Evolutionary conservation across 2,329 filamentous ascomycete genomes (phyloP).

Genomic region (Monilinia vaccinii-corymbosi): DNA sequence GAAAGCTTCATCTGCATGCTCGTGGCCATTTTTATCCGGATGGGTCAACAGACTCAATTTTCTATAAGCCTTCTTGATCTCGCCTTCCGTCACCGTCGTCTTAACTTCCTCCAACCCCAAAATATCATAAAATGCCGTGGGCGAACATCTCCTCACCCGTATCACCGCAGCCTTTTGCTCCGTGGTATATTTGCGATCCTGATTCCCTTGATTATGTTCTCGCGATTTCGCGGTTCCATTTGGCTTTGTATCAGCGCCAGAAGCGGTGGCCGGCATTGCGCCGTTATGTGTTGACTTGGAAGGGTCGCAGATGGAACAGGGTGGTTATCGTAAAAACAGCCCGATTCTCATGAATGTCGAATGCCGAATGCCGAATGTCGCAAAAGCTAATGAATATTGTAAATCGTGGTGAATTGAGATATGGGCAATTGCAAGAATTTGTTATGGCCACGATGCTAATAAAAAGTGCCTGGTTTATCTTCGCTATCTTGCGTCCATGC

Average conservation of each 20-base stretch:
- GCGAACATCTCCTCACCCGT: slow-evolving; percentile 72
- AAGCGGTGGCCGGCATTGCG: slow-evolving; percentile 33
- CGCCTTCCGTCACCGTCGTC: slow-evolving; percentile 61
- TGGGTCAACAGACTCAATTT: slow-evolving; percentile 92
- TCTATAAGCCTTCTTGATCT: slow-evolving; percentile 97
- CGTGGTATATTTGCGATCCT: slow-evolving; percentile 64
- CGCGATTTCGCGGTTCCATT: slow-evolving; percentile 33
- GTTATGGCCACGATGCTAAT: slow-evolving; percentile 16
- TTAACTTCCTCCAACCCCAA: slow-evolving; percentile 60
- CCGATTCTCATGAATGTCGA: neutral
- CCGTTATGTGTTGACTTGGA: neutral
- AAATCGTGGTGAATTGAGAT: neutral
- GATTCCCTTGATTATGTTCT: slow-evolving; percentile 48
- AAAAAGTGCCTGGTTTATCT: slow-evolving; percentile 7
- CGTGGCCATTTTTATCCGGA: slow-evolving; percentile 97
- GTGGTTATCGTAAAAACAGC: neutral
- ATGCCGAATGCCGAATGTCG: neutral
- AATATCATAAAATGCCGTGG: slow-evolving; percentile 95
- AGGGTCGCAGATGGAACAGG: neutral
- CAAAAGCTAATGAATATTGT: neutral
- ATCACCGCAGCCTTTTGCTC: slow-evolving; percentile 90
- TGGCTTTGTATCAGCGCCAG: slow-evolving; percentile 33
- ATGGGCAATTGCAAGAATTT: neutral
- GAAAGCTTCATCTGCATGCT: slow-evolving; percentile 93
- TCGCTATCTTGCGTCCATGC: slow-evolving; percentile 4